Evolutionary conservation across 2,329 filamentous ascomycete genomes (phyloP), one percentile per base, ranked within the genome.

Genomic region (Lojkania enalia): DNA sequence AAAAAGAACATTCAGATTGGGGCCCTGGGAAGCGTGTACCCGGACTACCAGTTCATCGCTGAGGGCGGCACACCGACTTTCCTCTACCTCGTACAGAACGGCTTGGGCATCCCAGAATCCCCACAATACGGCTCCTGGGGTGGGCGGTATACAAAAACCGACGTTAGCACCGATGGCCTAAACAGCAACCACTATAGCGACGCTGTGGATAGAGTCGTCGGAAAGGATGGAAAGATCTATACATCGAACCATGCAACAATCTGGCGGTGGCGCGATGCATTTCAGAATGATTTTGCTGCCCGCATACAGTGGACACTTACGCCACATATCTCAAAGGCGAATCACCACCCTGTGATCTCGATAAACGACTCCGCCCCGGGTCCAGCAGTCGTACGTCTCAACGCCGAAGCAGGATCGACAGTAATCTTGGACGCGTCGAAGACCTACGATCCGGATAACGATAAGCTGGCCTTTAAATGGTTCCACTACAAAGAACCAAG

Each of bases 31-130:
- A 63, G 56, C 31, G 61, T 61, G 20, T 71, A 72, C 52, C 67
- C 69, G 9, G 75, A 79, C 46, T 74, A 73, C 33, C 57, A 72
- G 6, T 81, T 71, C 51, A 79, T 80, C 42, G 71, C 74, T 16
- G 80, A 83, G 56, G 77, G 76, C n/a, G 77, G 78, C 46, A 76
- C 74, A 1, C 77, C 77, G 0, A 74, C 76, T 0, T 75, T 79
- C 37, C 66, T 80, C 7, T 78, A 77, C 44, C 67, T 74, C 1
- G 71, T 77, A 16, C 74, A 76, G 35, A 77, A 77, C 39, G 75
- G 75, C 1, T 66, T 79, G 0, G 72, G 74, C 19, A 65, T 70
- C 5, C 67, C 74, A 0, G 76, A 78, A 20, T 68, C 71, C 35
- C 77, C 77, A 0, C 61, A 71, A 4, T 79, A 68, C 30, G 77